Conservation (phyloP, 352 stramenopile species). For the Stephanocyclus meneghinianus region DNA sequence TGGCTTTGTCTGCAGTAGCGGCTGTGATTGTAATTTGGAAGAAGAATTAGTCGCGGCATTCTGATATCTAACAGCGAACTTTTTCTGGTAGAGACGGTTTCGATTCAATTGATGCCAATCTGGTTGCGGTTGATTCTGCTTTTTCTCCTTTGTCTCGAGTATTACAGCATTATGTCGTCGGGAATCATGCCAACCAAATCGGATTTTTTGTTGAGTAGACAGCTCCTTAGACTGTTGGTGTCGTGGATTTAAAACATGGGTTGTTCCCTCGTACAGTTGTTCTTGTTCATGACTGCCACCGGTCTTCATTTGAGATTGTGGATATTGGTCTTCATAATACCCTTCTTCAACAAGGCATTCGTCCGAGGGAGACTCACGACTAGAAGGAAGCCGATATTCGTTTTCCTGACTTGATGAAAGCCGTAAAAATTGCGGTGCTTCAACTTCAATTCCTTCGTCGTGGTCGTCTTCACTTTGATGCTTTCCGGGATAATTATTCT, state of each 20-base stretch:
- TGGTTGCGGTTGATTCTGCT: constrained; percentile 30
- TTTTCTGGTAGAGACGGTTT: constrained; percentile 32
- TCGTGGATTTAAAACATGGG: background rate
- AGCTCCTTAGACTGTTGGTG: constrained; percentile 1
- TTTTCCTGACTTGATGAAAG: background rate
- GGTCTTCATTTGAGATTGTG: background rate
- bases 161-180: constrained; percentile 9
- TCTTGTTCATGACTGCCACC: background rate
- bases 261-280: background rate
- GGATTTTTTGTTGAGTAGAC: constrained; percentile 17
- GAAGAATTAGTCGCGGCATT: constrained; percentile 5
- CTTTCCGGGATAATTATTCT: background rate
- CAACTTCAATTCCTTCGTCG: background rate
- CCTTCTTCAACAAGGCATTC: constrained; percentile 10
- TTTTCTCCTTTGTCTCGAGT: background rate
- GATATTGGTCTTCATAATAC: background rate
- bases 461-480: background rate
- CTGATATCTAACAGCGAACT: constrained; percentile 13
- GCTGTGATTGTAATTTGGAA: constrained; percentile 15
- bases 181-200: background rate
- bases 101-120: constrained; percentile 44
- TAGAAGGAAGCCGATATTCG: background rate
- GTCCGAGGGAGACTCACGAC: constrained; percentile 24
- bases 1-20: background rate
- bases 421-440: background rate